These are phyloP conservation scores for Penicillium sp. DNA, from an alignment of 2,329 filamentous ascomycete genomes.

Conservation along the genomic window DNA sequence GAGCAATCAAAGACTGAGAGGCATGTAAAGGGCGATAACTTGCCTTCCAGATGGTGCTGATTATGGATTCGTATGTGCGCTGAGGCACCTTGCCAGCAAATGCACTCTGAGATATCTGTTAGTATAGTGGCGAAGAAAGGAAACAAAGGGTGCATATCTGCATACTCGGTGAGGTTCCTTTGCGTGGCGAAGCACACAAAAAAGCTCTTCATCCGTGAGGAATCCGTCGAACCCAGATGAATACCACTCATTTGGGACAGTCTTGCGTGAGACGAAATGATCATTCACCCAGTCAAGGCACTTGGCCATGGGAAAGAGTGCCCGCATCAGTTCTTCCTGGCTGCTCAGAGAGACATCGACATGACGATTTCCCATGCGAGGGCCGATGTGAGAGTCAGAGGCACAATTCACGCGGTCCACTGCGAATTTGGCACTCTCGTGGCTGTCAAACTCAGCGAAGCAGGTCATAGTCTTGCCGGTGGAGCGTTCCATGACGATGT, in stretches of 20 bases:
- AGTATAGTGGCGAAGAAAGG: not conserved
- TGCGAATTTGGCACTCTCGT: constrained; percentile 37
- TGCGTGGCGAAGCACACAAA: constrained; percentile 45
- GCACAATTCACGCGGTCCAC: constrained; percentile 36
- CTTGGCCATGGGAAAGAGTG: constrained; percentile 51
- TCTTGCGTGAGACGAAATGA: constrained; percentile 31
- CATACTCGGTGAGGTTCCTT: constrained; percentile 49
- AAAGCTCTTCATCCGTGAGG: constrained; percentile 49
- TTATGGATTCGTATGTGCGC: constrained; percentile 51
- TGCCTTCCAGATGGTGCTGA: constrained; percentile 51
- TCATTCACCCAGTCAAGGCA: constrained; percentile 45
- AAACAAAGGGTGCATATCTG: constrained; percentile 5
- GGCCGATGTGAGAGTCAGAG: constrained; percentile 35
- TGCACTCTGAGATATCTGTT: constrained; percentile 39
- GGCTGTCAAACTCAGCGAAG: constrained; percentile 46
- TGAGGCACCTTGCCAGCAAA: constrained; percentile 49
- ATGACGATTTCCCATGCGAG: constrained; percentile 47
- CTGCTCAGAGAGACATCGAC: constrained; percentile 46
- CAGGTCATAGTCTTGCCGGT: constrained; percentile 56
- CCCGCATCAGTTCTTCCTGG: constrained; percentile 48
- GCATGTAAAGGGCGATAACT: not conserved
- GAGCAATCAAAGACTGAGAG: not conserved
- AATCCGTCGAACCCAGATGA: constrained; percentile 51
- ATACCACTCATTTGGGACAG: constrained; percentile 37
- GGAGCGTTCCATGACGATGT: constrained; percentile 55